These are phyloP conservation scores for Crucibulum laeve DNA, from an alignment of 768 basidiomycete genomes.

Conservation along the genomic window DNA sequence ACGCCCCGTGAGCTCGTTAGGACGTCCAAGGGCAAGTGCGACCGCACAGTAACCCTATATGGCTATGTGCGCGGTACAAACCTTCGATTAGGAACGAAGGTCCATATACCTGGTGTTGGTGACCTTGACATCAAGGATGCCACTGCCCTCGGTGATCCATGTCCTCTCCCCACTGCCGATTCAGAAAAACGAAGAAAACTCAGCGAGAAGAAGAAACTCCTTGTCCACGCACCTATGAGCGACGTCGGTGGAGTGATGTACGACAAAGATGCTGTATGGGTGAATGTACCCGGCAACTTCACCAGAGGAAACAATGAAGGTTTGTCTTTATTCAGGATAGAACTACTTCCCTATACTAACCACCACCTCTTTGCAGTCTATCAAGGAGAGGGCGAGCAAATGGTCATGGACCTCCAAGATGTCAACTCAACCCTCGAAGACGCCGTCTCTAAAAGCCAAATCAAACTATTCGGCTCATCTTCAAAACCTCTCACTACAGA, in stretches of 20 bases:
- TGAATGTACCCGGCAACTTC: constrained; percentile 96
- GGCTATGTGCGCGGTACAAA: constrained; percentile 94
- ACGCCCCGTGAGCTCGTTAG: constrained; percentile 85
- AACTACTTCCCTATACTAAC: constrained; percentile 3
- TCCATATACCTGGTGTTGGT: constrained; percentile 94
- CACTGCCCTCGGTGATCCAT: constrained; percentile 83
- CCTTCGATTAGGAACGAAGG: constrained; percentile 65
- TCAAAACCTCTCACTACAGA: constrained; percentile 59
- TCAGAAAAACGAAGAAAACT: constrained; percentile 89
- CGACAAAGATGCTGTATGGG: constrained; percentile 97
- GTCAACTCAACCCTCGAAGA: constrained; percentile 80
- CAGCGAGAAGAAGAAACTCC: constrained; percentile 89
- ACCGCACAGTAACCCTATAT: constrained; percentile 90
- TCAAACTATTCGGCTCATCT: constrained; percentile 81
- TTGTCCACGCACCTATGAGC: constrained; percentile 98
- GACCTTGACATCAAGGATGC: constrained; percentile 78
- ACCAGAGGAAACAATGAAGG: constrained; percentile 69
- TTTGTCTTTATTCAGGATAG: constrained; percentile 21
- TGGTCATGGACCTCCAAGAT: constrained; percentile 97
- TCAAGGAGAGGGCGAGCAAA: constrained; percentile 92
- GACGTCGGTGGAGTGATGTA: constrained; percentile 96
- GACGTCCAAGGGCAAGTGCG: constrained; percentile 78
- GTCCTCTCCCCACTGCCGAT: constrained; percentile 87
- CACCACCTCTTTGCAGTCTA: constrained; percentile 38
- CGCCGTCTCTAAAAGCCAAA: constrained; percentile 72